phyloP scores from a whole-genome alignment of 192 early-diverging fungal species.

The Anaeromyces robustus region DNA sequence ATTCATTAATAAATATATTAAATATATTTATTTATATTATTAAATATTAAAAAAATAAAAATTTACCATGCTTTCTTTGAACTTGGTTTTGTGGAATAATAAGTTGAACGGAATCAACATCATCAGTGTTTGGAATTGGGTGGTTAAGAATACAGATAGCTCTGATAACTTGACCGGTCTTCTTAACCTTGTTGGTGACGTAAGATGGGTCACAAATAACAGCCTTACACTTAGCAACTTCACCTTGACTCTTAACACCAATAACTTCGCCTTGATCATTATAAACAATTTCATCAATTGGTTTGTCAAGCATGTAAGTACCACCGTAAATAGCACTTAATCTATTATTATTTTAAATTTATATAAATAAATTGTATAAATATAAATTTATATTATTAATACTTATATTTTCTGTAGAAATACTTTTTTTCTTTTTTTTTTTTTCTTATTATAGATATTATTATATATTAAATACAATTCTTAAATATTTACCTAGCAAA shows the following conservation, averaged over 20 bases:
- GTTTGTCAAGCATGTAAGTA: too few species aligned
- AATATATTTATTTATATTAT: background rate
- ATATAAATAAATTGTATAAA: too few species aligned
- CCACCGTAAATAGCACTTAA: too few species aligned
- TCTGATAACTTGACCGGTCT: conserved; percentile 75
- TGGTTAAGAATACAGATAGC: conserved; percentile 88
- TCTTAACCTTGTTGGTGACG: conserved; percentile 62
- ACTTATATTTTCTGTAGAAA: too few species aligned
- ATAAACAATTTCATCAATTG: too few species aligned
- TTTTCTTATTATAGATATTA: too few species aligned
- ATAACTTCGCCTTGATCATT: too few species aligned
- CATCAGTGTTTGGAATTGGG: conserved; percentile 75
- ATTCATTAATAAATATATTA: background rate
- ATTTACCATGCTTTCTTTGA: conserved; percentile 59
- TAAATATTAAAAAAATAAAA: background rate
- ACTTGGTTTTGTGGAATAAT: conserved; percentile 97
- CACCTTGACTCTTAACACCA: too few species aligned
- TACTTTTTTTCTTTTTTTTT: too few species aligned
- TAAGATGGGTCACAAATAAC: conserved; percentile 98
- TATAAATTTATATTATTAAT: too few species aligned
- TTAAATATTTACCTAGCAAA: conserved; percentile 64
- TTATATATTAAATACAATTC: too few species aligned
- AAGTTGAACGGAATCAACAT: conserved; percentile 82
- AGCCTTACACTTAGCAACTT: conserved; percentile 54
- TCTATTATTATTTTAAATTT: too few species aligned